phyloP scores from a whole-genome alignment of 73 alveolate species.

The Paramecium sonneborni region DNA sequence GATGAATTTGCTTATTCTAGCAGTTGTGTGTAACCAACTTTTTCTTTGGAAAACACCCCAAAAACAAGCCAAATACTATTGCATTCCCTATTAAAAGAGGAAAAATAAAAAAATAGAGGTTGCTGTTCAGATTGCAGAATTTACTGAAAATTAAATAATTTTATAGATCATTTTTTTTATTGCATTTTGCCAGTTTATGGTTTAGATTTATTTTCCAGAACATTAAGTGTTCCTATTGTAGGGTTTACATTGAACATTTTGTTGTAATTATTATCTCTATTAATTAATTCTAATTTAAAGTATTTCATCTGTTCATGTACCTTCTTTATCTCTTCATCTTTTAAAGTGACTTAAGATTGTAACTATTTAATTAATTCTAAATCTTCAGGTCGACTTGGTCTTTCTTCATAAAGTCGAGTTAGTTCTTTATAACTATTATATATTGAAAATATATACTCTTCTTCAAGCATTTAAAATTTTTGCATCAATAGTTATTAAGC shows the following conservation, averaged over 20 bases:
- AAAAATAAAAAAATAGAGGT: neutral
- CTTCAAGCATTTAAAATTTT: conserved; percentile 50
- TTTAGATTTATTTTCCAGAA: conserved; percentile 49
- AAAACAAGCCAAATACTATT: neutral
- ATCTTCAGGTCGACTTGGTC: conserved; percentile 67
- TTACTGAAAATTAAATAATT: conserved; percentile 13
- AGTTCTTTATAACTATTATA: conserved; percentile 47
- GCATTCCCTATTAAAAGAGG: neutral
- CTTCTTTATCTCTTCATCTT: conserved; percentile 81
- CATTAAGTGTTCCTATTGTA: conserved; percentile 59
- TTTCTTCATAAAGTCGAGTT: conserved; percentile 52
- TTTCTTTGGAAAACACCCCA: neutral
- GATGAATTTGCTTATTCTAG: neutral
- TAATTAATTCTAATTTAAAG: conserved; percentile 93
- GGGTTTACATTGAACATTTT: conserved; percentile 76
- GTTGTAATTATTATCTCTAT: conserved; percentile 93
- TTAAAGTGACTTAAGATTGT: conserved; percentile 68
- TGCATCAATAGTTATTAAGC: conserved; percentile 10
- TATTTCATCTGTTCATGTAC: conserved; percentile 94
- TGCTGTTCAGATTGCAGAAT: conserved; percentile 45
- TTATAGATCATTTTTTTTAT: conserved; percentile 4
- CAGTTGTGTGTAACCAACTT: neutral
- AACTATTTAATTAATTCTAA: conserved; percentile 68
- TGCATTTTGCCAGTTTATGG: conserved; percentile 15
- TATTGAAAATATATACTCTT: conserved; percentile 33